These are phyloP conservation scores for Gautieria morchelliformis DNA, from an alignment of 768 basidiomycete species.

Conservation along the genomic window DNA sequence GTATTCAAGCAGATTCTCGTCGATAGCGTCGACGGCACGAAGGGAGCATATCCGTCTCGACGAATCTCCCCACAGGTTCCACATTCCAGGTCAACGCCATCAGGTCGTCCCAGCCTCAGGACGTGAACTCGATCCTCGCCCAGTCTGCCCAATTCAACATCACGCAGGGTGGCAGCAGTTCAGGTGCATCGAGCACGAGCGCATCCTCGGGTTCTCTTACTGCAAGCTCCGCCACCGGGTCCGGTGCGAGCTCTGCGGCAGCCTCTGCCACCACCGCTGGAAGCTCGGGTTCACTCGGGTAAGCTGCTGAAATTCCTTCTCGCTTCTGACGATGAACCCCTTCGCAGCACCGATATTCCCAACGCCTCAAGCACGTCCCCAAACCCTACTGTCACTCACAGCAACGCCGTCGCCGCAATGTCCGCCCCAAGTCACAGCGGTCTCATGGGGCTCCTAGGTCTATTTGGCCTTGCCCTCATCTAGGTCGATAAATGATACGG, in stretches of 20 bases:
- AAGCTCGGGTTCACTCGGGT: neutral
- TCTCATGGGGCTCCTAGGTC: neutral
- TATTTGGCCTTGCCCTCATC: neutral
- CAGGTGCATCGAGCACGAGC: neutral
- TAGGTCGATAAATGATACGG: neutral
- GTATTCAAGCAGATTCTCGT: conserved; percentile 40
- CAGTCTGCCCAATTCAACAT: conserved; percentile 62
- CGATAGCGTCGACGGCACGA: conserved; percentile 43
- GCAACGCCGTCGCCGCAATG: neutral
- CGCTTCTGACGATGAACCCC: neutral
- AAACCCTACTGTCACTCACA: neutral
- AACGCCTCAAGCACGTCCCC: neutral
- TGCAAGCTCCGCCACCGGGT: neutral
- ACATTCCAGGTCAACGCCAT: conserved; percentile 70
- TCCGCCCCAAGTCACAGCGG: neutral
- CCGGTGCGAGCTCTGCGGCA: neutral
- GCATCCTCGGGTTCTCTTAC: neutral
- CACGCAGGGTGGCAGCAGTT: conserved; percentile 10
- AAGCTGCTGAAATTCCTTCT: neutral
- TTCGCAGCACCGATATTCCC: neutral
- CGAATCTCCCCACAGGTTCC: conserved; percentile 48
- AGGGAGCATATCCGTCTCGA: conserved; percentile 20
- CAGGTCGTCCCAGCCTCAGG: conserved; percentile 24
- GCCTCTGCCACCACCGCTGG: neutral
- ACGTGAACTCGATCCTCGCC: conserved; percentile 49